Conservation (phyloP, 2,329 filamentous ascomycete genomes). For the Claviceps quebecensis region DNA sequence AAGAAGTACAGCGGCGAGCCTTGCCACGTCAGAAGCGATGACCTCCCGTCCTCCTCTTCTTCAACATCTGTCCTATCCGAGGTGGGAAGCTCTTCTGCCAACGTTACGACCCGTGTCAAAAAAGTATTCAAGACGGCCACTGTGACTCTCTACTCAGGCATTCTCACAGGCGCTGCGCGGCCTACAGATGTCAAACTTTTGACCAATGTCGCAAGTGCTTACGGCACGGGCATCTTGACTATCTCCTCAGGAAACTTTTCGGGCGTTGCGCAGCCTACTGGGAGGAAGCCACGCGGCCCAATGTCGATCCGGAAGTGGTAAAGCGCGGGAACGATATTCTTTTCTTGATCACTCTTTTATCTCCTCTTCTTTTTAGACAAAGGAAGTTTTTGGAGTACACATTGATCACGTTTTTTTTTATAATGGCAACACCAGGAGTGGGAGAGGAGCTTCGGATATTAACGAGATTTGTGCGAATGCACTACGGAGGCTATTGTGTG, state of each 20-base stretch:
- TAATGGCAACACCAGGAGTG: too few species aligned
- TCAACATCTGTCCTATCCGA: constrained; percentile 5
- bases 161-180: neutral
- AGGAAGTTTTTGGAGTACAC: too few species aligned
- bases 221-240: constrained; percentile 23
- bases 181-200: constrained; percentile 9
- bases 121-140: constrained; percentile 24
- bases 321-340: neutral
- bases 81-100: constrained; percentile 11
- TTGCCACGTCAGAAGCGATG: constrained; percentile 8
- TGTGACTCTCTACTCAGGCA: constrained; percentile 13
- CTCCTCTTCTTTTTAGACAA: too few species aligned
- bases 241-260: constrained; percentile 5
- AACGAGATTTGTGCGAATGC: neutral
- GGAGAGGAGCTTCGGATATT: too few species aligned
- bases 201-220: constrained; percentile 20
- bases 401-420: too few species aligned
- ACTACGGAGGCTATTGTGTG: constrained; percentile 1
- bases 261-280: neutral
- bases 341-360: too few species aligned
- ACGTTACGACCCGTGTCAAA: constrained; percentile 17
- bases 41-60: constrained; percentile 1
- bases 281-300: constrained; percentile 1
- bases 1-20: constrained; percentile 15
- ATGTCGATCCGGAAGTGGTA: constrained; percentile 1